Percentiles rank a stretch among this genome's conserved stretches.
These are phyloP conservation scores for Mortierella sp. DNA, from an alignment of 371 early-diverging fungal genomes.

Conservation along the genomic window DNA sequence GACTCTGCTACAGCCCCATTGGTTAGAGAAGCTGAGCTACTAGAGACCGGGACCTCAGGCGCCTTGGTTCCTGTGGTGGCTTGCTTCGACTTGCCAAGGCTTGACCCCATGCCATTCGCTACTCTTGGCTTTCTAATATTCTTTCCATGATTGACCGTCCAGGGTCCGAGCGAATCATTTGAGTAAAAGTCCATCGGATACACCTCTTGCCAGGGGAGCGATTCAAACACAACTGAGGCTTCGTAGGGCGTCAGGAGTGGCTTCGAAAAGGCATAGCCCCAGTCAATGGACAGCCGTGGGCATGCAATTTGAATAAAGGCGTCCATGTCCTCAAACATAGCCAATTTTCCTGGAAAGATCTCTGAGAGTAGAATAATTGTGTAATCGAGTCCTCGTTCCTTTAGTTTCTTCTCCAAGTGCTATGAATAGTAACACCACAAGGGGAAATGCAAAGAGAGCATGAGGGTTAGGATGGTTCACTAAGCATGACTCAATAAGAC, in stretches of 20 bases:
- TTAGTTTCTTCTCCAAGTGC: constrained; percentile 76
- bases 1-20: no score
- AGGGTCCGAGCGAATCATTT: constrained; percentile 90
- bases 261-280: constrained; percentile 97
- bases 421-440: constrained; percentile 24
- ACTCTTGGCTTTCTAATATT: constrained; percentile 46
- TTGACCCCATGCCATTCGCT: no score
- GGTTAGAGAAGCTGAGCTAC: no score
- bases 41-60: no score
- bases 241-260: constrained; percentile 98
- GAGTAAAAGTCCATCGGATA: constrained; percentile 99
- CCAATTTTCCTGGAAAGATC: constrained; percentile 92
- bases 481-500: not conserved
- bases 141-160: constrained; percentile 92
- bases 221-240: constrained; percentile 87
- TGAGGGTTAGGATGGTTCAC: not conserved
- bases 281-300: constrained; percentile 98
- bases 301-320: constrained; percentile 99
- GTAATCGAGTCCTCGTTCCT: constrained; percentile 72
- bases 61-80: no score
- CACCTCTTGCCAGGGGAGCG: constrained; percentile 79
- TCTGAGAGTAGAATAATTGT: constrained; percentile 90
- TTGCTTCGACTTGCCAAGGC: no score
- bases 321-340: constrained; percentile 90
- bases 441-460: not conserved